These are phyloP conservation scores for Plenodomus tracheiphilus DNA, from an alignment of 2,329 filamentous ascomycete species.

Conservation along the genomic window DNA sequence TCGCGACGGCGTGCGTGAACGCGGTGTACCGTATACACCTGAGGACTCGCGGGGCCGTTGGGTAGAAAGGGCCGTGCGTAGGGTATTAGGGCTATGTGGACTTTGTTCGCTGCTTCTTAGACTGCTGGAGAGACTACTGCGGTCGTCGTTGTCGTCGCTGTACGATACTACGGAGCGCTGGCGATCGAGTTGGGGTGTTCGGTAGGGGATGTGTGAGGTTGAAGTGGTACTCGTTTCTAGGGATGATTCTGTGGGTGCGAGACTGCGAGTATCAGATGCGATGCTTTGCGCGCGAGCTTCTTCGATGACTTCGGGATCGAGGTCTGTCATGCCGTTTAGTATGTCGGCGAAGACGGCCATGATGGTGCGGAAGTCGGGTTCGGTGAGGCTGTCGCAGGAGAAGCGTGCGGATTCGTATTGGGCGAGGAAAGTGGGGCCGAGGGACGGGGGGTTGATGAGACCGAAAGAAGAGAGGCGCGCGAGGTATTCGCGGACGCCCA, in stretches of 20 bases:
- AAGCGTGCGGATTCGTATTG: constrained; percentile 87
- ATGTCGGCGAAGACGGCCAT: constrained; percentile 86
- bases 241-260: constrained; percentile 36
- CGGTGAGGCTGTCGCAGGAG: constrained; percentile 68
- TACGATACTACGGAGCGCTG: constrained; percentile 26
- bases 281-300: constrained; percentile 39
- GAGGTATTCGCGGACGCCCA: constrained; percentile 81
- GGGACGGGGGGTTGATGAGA: constrained; percentile 59
- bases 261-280: constrained; percentile 36
- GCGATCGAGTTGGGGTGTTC: constrained; percentile 29
- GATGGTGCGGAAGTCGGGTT: constrained; percentile 71
- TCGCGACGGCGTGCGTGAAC: background rate
- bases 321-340: constrained; percentile 71
- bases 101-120: constrained; percentile 15
- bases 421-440: constrained; percentile 65
- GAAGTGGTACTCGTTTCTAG: constrained; percentile 21
- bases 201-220: constrained; percentile 29
- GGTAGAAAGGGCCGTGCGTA: constrained; percentile 35
- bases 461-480: constrained; percentile 68
- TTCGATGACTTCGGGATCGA: constrained; percentile 60
- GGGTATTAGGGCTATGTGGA: constrained; percentile 30
- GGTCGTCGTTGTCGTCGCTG: constrained; percentile 11
- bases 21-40: constrained; percentile 23
- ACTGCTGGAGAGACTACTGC: background rate
- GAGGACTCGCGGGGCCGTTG: constrained; percentile 22